These are phyloP conservation scores for Acer campestre DNA, from an alignment of 345 rosid genomes.

Conservation along the genomic window DNA sequence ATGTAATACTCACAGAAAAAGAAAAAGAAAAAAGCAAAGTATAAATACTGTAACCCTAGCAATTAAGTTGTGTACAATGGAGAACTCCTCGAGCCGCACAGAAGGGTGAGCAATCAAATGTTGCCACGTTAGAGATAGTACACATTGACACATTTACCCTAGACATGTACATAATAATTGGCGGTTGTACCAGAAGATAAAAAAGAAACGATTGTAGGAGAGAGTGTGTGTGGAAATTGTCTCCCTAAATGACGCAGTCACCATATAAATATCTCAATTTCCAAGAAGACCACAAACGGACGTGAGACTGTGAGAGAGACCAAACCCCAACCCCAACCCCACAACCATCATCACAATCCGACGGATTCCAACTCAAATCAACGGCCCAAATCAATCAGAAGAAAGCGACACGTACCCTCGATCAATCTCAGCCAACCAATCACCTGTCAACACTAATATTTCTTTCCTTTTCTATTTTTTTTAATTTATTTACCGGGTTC, in stretches of 20 bases:
- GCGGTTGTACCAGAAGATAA: neutral
- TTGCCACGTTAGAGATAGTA: neutral
- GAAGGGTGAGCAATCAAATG: neutral
- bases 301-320: slow-evolving; percentile 6
- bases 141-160: neutral
- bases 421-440: slow-evolving; percentile 24
- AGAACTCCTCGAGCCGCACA: slow-evolving; percentile 3
- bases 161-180: neutral
- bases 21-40: too few relatives aligned
- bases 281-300: slow-evolving; percentile 30
- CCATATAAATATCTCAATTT: slow-evolving; percentile 25
- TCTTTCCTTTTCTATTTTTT: too few relatives aligned
- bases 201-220: neutral
- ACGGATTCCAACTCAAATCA: slow-evolving; percentile 28
- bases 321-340: neutral
- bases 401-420: slow-evolving; percentile 18
- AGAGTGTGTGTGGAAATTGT: neutral
- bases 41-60: neutral
- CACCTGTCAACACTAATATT: neutral
- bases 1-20: too few relatives aligned
- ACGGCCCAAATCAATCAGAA: slow-evolving; percentile 24
- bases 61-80: neutral
- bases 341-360: slow-evolving; percentile 10
- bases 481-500: neutral
- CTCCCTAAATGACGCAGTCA: slow-evolving; percentile 39